Evolutionary conservation across 306 rosid genomes (phyloP), one percentile per base, ranked within the genome.

Genomic region (Quercus cerris): DNA sequence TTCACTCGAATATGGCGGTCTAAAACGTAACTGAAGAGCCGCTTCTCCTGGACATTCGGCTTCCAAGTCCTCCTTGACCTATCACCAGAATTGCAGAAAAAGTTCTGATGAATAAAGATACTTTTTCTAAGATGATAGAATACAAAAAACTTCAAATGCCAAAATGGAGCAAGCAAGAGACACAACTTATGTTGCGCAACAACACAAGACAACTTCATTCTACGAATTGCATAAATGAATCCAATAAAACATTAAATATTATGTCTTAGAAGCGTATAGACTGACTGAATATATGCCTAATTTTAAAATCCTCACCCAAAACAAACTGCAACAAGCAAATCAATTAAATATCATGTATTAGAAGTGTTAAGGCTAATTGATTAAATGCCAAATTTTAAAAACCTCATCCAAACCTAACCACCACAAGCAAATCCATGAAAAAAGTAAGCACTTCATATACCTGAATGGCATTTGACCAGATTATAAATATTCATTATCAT

Each of bases 51-150:
- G 69, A 93, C 93, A 82, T 95, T 95, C 6, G 98, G 98, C 78
- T 95, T 95, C 99, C 99, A 95, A 49, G 64, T 58, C 89, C 99
- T 93, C 87, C 87, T 91, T 38, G 96, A 58, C 90, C 99, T 93
- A 52, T 84, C 76, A 82, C 62, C 75, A 70, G 6, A 82, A 86
- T 58, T 13, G 77, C 76, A 84, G 25, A 79, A 76, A 31, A 80
- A 81, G 73, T 70, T 71, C 12, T 73, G 54, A 78, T 77, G 64
- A 81, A 64, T 71, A 68, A 68, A 18, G 33, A 54, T 31, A 35
- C 31, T 73, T 44, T 4, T 68, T 51, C 13, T 63, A 62, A 69
- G n/a, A n/a, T 25, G 22, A 67, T 20, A 25, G 44, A 80, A 14
- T 27, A 35, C n/a, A 35, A 82, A 75, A 38, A 82, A 69, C 56